Percentiles rank a stretch among this genome's conserved stretches.
Evolutionary conservation across 108 stramenopile species (phyloP).

Genomic region (Cyclostephanos tholiformis): DNA sequence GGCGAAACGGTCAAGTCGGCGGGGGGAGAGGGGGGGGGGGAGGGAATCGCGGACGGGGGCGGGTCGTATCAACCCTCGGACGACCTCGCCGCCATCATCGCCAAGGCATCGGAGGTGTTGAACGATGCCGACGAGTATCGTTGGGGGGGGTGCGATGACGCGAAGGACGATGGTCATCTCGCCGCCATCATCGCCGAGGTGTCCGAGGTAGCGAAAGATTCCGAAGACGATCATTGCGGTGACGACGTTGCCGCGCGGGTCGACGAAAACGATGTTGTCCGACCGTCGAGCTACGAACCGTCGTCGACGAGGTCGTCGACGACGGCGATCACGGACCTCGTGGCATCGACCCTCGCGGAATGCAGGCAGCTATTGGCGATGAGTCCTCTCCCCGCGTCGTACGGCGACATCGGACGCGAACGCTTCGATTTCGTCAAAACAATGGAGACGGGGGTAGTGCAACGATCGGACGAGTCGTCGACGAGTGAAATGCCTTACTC

Average conservation of each 20-base stretch:
- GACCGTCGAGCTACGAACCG: background rate
- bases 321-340: constrained; percentile 10
- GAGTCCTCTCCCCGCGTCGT: constrained; percentile 41
- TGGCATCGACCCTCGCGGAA: constrained; percentile 44
- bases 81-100: background rate
- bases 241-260: background rate
- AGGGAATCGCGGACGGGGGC: too few species aligned
- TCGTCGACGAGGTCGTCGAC: background rate
- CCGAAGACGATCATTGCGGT: too few species aligned
- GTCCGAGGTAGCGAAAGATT: too few species aligned
- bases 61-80: background rate
- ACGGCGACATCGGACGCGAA: background rate
- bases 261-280: background rate
- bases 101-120: background rate
- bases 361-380: constrained; percentile 38
- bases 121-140: background rate
- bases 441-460: background rate
- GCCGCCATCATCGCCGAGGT: too few species aligned
- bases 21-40: too few species aligned
- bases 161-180: too few species aligned
- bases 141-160: too few species aligned
- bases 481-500: too few species aligned
- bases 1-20: background rate
- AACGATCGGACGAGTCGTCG: background rate
- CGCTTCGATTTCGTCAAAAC: background rate